Conservation (phyloP, 2,329 filamentous ascomycete species). For the Leptographium wingfieldii region DNA sequence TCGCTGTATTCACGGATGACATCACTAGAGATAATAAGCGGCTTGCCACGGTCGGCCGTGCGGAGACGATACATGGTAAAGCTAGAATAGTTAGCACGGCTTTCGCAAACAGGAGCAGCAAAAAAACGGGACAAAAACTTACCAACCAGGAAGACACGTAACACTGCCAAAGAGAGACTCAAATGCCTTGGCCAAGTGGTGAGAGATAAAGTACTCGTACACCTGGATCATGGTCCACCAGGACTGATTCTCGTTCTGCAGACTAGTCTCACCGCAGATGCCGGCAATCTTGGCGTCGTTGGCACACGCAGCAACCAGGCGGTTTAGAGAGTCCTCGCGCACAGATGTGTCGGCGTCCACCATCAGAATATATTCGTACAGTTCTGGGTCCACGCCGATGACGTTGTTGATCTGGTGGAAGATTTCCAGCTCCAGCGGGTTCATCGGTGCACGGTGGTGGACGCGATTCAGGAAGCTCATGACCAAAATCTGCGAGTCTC, state of each 20-base stretch:
- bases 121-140: constrained; percentile 28
- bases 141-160: constrained; percentile 98
- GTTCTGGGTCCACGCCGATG: constrained; percentile 91
- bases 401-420: constrained; percentile 99
- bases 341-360: constrained; percentile 96
- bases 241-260: constrained; percentile 87
- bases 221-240: constrained; percentile 99
- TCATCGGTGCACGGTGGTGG: constrained; percentile 89
- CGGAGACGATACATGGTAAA: constrained; percentile 98
- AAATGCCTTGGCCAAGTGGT: constrained; percentile 92
- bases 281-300: constrained; percentile 94
- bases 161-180: constrained; percentile 96
- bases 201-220: constrained; percentile 98
- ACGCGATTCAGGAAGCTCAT: constrained; percentile 98
- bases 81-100: constrained; percentile 34
- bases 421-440: constrained; percentile 89
- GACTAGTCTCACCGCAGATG: constrained; percentile 91
- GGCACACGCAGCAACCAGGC: constrained; percentile 81
- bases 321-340: constrained; percentile 79
- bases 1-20: constrained; percentile 83
- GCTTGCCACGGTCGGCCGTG: constrained; percentile 86
- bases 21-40: constrained; percentile 81
- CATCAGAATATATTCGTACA: constrained; percentile 96
- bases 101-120: background rate
- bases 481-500: constrained; percentile 89